Evolutionary conservation across 192 early-diverging fungal species (phyloP).

Genomic region (Funneliformis geosporum): DNA sequence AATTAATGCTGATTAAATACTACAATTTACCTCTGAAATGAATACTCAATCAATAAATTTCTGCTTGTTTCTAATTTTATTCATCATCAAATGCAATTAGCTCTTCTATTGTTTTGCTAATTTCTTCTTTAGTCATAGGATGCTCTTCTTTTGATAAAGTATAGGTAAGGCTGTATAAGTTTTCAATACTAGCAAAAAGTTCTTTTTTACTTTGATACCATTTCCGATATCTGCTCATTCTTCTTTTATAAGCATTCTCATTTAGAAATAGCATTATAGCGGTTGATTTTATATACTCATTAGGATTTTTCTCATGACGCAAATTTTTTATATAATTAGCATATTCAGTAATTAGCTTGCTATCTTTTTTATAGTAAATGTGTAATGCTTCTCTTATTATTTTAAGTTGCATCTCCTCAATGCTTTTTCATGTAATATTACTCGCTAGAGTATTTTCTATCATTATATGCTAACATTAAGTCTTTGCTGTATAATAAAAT

Average conservation of each 20-base stretch:
- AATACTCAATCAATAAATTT: no score
- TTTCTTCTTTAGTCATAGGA: not conserved
- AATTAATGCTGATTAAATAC: no score
- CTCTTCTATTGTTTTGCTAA: not conserved
- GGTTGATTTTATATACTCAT: slow-evolving; percentile 17
- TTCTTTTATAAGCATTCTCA: not conserved
- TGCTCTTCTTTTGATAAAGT: not conserved
- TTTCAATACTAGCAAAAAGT: not conserved
- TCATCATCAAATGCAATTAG: no score
- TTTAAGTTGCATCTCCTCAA: not conserved
- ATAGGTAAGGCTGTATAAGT: slow-evolving; percentile 8
- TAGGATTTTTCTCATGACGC: not conserved
- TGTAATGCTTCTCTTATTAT: not conserved
- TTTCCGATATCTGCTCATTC: not conserved
- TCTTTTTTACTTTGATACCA: slow-evolving; percentile 19
- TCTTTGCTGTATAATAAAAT: no score
- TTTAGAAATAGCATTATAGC: not conserved
- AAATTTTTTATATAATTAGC: slow-evolving; percentile 10
- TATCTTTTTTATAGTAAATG: slow-evolving; percentile 4
- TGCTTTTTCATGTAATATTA: not conserved
- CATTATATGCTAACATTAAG: no score
- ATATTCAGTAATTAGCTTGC: slow-evolving; percentile 12
- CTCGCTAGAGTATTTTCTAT: no score
- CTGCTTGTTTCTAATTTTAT: no score
- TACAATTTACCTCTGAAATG: no score